phyloP scores from a whole-genome alignment of 73 alveolate species.

The Effrenium voratum region DNA sequence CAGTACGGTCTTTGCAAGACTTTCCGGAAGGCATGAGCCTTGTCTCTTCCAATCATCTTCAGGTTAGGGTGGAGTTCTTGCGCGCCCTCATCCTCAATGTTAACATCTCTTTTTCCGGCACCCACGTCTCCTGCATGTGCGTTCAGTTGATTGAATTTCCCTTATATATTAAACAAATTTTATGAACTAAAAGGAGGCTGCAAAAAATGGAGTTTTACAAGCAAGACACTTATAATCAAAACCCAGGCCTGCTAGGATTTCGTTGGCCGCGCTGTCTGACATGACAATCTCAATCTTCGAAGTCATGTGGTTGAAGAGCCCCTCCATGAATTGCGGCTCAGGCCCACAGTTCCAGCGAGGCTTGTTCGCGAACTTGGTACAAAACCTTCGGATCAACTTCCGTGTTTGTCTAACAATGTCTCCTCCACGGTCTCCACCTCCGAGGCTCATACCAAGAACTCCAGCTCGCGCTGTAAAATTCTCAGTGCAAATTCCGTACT shows the following conservation, averaged over 20 bases:
- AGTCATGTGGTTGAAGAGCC: neutral
- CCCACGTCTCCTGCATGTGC: neutral
- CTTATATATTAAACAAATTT: neutral
- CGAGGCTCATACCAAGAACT: neutral
- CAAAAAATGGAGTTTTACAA: neutral
- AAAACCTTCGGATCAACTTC: constrained; percentile 1
- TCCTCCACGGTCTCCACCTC: neutral
- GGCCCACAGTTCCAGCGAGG: constrained; percentile 6
- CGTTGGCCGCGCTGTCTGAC: constrained; percentile 21
- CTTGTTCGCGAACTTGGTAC: neutral
- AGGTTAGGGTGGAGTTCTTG: neutral
- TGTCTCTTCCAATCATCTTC: constrained; percentile 21
- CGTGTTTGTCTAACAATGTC: constrained; percentile 24
- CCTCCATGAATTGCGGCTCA: neutral
- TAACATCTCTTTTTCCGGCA: neutral
- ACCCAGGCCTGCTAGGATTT: neutral
- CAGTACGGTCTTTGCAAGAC: neutral
- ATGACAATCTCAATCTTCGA: neutral
- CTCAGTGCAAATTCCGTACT: neutral
- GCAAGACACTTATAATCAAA: neutral
- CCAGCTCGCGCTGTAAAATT: neutral
- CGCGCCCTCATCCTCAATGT: neutral
- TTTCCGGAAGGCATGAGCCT: constrained; percentile 29
- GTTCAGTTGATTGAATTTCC: neutral
- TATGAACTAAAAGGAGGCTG: neutral